Evolutionary conservation across 176 grass and related monocot genomes (phyloP).

Genomic region (Oryza officinalis): DNA sequence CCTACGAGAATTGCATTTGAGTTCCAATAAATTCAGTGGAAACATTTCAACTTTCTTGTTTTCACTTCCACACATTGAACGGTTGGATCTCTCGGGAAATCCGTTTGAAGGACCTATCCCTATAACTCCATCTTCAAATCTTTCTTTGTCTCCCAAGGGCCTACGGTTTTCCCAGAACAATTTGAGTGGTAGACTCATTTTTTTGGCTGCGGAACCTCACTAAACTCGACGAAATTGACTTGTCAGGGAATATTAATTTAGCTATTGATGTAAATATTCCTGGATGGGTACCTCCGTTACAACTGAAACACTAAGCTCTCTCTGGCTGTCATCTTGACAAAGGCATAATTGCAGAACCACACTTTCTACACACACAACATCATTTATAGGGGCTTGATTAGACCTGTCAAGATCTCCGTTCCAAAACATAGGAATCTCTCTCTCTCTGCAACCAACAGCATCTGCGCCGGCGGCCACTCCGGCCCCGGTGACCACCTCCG

Average conservation of each 20-base stretch:
- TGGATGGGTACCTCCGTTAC: background rate
- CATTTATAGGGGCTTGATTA: background rate
- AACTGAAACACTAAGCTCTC: background rate
- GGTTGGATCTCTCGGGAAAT: background rate
- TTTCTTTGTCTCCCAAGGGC: background rate
- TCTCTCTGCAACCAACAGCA: too few relatives aligned
- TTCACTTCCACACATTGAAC: background rate
- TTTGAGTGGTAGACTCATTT: background rate
- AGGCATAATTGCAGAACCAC: background rate
- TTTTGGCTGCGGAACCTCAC: background rate
- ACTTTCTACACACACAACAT: constrained; percentile 33
- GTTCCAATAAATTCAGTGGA: background rate
- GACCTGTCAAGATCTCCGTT: too few relatives aligned
- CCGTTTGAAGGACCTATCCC: constrained; percentile 25
- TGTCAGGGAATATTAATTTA: background rate
- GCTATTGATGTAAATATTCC: background rate
- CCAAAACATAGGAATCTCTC: too few relatives aligned
- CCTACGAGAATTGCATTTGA: constrained; percentile 18
- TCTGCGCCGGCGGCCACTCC: too few relatives aligned
- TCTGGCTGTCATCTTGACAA: background rate
- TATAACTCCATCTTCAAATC: background rate
- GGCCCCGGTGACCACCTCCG: too few relatives aligned
- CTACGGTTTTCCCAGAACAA: background rate
- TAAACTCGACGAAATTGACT: background rate
- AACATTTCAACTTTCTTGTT: background rate